Conservation (phyloP, 768 basidiomycete genomes). For the Boletus rubescentipes region DNA sequence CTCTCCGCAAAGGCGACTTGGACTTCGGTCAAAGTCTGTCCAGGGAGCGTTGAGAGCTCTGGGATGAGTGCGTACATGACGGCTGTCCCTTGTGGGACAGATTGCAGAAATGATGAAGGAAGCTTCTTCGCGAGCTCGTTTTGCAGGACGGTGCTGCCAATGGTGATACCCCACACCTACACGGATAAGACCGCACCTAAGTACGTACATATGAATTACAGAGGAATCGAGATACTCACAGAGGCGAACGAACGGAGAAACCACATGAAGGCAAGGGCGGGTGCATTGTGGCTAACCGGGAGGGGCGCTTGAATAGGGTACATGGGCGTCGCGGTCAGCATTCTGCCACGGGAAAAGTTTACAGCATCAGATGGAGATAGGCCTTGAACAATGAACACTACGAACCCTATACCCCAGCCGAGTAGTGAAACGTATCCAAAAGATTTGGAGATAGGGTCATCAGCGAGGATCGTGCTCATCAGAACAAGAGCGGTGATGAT, state of each 20-base stretch:
- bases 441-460: constrained; percentile 20
- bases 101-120: constrained; percentile 36
- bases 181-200: neutral
- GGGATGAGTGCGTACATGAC: constrained; percentile 50
- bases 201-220: neutral
- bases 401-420: neutral
- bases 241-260: constrained; percentile 23
- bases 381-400: neutral
- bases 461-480: constrained; percentile 27
- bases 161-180: constrained; percentile 50
- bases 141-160: constrained; percentile 49
- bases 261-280: neutral
- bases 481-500: constrained; percentile 36
- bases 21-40: constrained; percentile 35
- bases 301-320: constrained; percentile 32
- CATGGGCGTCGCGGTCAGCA: constrained; percentile 18
- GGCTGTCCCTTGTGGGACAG: constrained; percentile 38
- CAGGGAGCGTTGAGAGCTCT: constrained; percentile 32
- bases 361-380: too few species aligned
- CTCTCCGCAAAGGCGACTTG: constrained; percentile 42
- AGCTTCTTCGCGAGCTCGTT: constrained; percentile 46
- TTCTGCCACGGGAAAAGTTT: neutral
- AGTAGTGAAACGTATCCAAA: constrained; percentile 12
- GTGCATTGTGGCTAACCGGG: neutral
- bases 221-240: constrained; percentile 19